Evolutionary conservation across 495 filamentous ascomycete genomes (phyloP), one percentile per base, ranked within the genome.

Genomic region (Penicillium samsonianum): DNA sequence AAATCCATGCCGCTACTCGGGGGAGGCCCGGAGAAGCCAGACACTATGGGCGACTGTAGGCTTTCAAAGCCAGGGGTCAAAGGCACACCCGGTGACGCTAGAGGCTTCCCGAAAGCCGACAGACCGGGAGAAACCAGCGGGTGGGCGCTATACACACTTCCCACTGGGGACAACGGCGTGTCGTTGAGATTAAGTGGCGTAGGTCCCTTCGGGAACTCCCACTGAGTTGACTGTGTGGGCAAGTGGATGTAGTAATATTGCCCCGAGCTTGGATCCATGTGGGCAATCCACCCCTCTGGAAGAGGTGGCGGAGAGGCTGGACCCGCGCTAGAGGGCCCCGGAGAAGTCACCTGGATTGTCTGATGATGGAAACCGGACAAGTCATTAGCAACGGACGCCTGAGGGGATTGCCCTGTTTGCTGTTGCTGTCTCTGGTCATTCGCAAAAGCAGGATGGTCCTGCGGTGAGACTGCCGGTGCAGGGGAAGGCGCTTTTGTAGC

Each of bases 161-260:
- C 80, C 0, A 88, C 86, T 4, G 92, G 91, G 26, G 91, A 96
- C 59, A 96, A 68, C 5, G 91, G 93, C 16, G 80, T 78, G 30
- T 88, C 78, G 48, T 91, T 89, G 55, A 96, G 80, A 64, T 89
- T 87, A 56, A 95, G 71, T 5, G 92, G 90, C 5, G 89, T 93
- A 5, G 91, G 90, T 1, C 90, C 90, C 73, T 96, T 96, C 20
- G 94, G 94, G 65, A 96, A 96, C 62, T 98, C 94, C 94, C 94
- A 98, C 69, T 98, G 94, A 12, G 94, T 98, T 4, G 91, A 90
- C 67, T 97, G 94, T 0, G 94, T 92, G 10, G 94, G 88, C 17
- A 98, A 82, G 69, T 98, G 95, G 60, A 98, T 98, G 68, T 98
- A 98, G 68, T 98, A 98, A 69, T 98, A 98, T 67, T 97, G 94